A percentile compares a stretch with the other conserved stretches of the same genome.
Conservation (phyloP, 176 grass and related monocot genomes). For the Eleusine indica region DNA sequence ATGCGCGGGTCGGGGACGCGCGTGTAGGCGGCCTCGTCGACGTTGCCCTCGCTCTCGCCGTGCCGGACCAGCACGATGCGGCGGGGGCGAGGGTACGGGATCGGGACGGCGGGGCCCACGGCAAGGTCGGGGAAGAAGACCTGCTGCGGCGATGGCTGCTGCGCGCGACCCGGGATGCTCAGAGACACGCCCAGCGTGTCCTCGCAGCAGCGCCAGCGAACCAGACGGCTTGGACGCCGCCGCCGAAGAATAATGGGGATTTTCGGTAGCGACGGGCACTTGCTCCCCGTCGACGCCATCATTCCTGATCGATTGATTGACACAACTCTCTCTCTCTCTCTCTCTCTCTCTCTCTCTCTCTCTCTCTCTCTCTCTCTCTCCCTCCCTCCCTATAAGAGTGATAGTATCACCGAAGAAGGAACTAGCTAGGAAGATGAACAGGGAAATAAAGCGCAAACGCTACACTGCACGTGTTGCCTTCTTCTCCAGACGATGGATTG, state of each 20-base stretch:
- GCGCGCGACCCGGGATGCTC: background rate
- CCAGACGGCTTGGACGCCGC: no score
- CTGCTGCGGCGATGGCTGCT: background rate
- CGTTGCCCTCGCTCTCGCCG: conserved; percentile 89
- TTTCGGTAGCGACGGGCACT: conserved; percentile 11
- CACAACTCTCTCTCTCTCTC: no score
- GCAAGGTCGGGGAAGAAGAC: conserved; percentile 33
- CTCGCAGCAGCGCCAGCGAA: conserved; percentile 60
- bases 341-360: no score
- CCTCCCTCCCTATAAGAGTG: no score
- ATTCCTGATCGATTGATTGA: no score
- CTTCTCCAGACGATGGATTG: no score
- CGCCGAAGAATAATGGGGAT: no score
- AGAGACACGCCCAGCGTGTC: conserved; percentile 53
- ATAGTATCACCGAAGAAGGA: no score
- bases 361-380: no score
- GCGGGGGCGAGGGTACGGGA: conserved; percentile 44
- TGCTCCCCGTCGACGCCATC: background rate
- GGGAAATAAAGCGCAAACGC: no score
- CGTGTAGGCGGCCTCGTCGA: conserved; percentile 74
- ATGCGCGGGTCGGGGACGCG: conserved; percentile 83
- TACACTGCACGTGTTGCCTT: no score
- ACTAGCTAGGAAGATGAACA: no score
- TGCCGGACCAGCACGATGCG: conserved; percentile 83
- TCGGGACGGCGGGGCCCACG: background rate